Percentiles rank a stretch among this genome's conserved stretches.
phyloP scores from a whole-genome alignment of 208 protist species.

The Trypanosoma conorhini region DNA sequence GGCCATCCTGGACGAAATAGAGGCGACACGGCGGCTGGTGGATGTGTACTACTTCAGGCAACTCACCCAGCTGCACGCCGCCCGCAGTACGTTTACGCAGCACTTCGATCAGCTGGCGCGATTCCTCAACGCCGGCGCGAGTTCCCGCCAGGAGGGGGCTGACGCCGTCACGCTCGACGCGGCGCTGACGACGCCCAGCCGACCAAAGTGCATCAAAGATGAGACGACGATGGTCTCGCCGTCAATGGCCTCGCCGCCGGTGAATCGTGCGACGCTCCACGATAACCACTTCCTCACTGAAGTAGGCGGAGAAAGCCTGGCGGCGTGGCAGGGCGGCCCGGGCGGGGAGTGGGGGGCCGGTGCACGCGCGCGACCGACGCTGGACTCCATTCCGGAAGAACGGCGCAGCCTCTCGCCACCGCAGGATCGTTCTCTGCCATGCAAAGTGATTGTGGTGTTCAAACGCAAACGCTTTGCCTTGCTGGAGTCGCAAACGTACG shows the following conservation, averaged over 20 bases:
- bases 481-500: conserved; percentile 77
- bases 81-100: conserved; percentile 13
- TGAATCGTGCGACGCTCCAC: conserved; percentile 40
- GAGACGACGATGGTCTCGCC: conserved; percentile 41
- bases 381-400: conserved; percentile 39
- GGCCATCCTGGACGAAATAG: conserved; percentile 57
- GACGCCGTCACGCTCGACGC: conserved; percentile 35
- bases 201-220: conserved; percentile 35
- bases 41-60: conserved; percentile 19
- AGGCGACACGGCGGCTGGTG: conserved; percentile 58
- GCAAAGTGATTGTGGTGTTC: conserved; percentile 91
- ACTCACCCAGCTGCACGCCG: conserved; percentile 11
- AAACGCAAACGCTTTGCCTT: conserved; percentile 86
- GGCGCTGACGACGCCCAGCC: conserved; percentile 43
- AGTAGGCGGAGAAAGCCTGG: conserved; percentile 10
- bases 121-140: conserved; percentile 7
- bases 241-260: conserved; percentile 44
- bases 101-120: conserved; percentile 23
- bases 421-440: conserved; percentile 48
- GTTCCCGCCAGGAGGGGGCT: conserved; percentile 44
- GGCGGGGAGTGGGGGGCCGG: conserved; percentile 40
- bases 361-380: conserved; percentile 49
- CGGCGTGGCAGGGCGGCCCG: conserved; percentile 14
- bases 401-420: conserved; percentile 43
- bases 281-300: conserved; percentile 64